Base-by-base conservation (phyloP, 2,329 filamentous ascomycete genomes). In the Aspergillus neoniger region DNA sequence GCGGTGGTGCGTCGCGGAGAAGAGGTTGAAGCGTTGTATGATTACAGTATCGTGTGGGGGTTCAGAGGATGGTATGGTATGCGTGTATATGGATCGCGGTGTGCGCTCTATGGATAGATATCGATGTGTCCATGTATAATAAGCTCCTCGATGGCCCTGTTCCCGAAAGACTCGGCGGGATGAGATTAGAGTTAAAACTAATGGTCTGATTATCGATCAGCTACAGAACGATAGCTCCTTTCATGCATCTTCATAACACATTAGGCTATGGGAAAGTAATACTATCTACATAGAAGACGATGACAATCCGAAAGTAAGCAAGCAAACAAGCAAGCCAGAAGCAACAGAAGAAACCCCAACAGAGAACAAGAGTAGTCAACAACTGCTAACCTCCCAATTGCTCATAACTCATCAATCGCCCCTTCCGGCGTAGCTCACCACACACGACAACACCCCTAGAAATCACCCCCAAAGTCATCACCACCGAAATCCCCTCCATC, bases 1-100 rank as follows among this genome's bases (percentile, higher is more conserved):
- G 71, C 66, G 69, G 74, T 67, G 71, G 73, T 47, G 39, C 53
- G 9, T 32, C 53, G n/a, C 53, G 53, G 23, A 55, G 53, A 36
- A 55, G 25, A 3, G 53, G 39, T 10, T 47, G 19, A 44, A 5
- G 4, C 17, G 3, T 17, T 21, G 39, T n/a, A 21, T 12, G 5
- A 21, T 44, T 9, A 19, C 39, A 43, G 41, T 19, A 21, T 19
- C 17, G 10, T 8, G 36, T 15, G 23, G 32, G 4, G 15, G 25
- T 14, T 36, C 6, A 15, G 32, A 14, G 32, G 10, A 15, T 14
- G 10, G 32, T 36, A 14, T 36, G 12, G 32, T 36, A 36, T 36
- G 32, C 5, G 12, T 36, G 32, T 14, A 14, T 32, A 32, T 32
- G 30, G 30, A 10, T 19, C 4, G 12, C 50, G 19, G 19, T 19